phyloP scores from a whole-genome alignment of 2,329 filamentous ascomycete genomes.

The Ophioceras dolichostomum region DNA sequence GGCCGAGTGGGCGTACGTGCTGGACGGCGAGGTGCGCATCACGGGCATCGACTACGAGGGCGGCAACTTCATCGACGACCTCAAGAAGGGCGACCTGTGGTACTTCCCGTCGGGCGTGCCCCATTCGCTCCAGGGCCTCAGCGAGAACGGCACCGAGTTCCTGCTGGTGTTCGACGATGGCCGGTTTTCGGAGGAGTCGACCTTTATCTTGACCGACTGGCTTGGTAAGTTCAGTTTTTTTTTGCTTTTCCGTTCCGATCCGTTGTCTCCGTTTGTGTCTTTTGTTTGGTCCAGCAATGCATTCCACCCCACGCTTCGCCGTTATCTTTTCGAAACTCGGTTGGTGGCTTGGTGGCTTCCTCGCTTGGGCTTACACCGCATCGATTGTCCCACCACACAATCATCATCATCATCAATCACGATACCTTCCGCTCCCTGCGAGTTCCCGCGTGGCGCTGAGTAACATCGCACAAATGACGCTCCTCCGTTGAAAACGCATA shows the following conservation, averaged over 20 bases:
- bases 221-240: conserved; percentile 30
- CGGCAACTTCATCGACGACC: conserved; percentile 64
- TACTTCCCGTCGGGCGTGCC: conserved; percentile 71
- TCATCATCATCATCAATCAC: too few species aligned
- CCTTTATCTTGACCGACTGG: conserved; percentile 64
- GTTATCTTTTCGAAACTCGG: too few species aligned
- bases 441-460: neutral
- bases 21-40: conserved; percentile 58
- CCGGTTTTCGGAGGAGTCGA: conserved; percentile 47
- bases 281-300: too few species aligned
- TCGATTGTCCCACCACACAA: too few species aligned
- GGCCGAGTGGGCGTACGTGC: conserved; percentile 66
- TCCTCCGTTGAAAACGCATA: too few species aligned
- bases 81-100: conserved; percentile 67
- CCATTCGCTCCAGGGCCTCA: conserved; percentile 63
- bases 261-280: too few species aligned
- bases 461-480: too few species aligned
- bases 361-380: too few species aligned
- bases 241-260: too few species aligned
- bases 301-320: too few species aligned
- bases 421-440: too few species aligned
- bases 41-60: conserved; percentile 66
- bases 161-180: conserved; percentile 37
- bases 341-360: too few species aligned
- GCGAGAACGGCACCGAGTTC: conserved; percentile 44